Evolutionary conservation across 106 monocot species (phyloP), one percentile per base, ranked within the genome.

Genomic region (Dendrobium nobile): DNA sequence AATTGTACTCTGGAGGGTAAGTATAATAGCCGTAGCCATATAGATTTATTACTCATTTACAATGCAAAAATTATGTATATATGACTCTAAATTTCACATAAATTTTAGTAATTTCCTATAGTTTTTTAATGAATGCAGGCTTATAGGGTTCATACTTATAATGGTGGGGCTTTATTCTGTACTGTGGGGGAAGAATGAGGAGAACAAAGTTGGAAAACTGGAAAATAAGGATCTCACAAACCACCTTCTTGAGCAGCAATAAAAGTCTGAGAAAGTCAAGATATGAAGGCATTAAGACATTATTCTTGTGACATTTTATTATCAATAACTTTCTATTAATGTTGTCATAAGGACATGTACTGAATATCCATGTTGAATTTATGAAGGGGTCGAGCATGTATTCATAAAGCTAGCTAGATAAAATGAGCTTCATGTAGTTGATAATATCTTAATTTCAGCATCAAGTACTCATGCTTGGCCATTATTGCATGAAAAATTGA

Each of bases 1-100:
- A 92, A 61, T 45, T 96, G 26, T 96, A 93, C 84, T 76, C 89
- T 10, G 96, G 96, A 88, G 93, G 96, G 93, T 96, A 89, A 37
- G 85, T 9, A 15, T 73, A 6, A 7, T 51, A 7, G 7, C 15
- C 51, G 15, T 9, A 9, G 0, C 28, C 0, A 81, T 76, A 47
- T 76, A 47, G 4, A 5, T 18, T 44, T 47, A 44, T n/a, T 42
- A 18, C 75, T 18, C 75, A 17, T 42, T n/a, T 18, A 76, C 9
- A 16, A 1, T 54, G 17, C 42, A 9, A 67, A 79, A 27, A 13
- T 1, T 24, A 67, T 10, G 22, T 7, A 51, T 51, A 51, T 51
- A 51, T 33, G 0, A 33, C 13, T 54, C 33, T 27, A 48, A 48
- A 37, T 17, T 10, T 54, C 33, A 31, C 51, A 17, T 0, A 48